Conservation (phyloP, 345 rosid species). For the Citrus medica region DNA sequence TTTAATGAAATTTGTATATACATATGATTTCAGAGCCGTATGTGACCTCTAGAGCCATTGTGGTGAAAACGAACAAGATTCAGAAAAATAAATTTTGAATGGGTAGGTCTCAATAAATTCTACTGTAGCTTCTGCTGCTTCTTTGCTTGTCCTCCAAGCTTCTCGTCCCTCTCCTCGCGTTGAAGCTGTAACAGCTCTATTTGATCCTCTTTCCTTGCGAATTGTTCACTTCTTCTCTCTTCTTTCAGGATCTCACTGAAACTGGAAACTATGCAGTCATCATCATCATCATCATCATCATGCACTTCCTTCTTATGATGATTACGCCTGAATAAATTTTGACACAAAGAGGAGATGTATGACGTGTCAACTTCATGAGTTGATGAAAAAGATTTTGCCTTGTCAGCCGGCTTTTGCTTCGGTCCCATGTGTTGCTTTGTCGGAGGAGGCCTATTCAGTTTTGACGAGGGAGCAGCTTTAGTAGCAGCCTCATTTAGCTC, state of each 20-base stretch:
- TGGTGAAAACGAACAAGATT: not conserved
- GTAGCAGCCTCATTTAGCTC: not conserved
- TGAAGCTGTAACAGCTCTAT: not conserved
- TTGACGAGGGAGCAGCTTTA: not conserved
- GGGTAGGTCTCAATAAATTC: not conserved
- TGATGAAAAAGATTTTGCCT: not conserved
- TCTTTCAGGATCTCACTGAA: slow-evolving; percentile 6
- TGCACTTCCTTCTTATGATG: not conserved
- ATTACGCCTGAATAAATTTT: not conserved
- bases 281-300: not conserved
- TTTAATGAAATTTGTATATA: too few relatives aligned
- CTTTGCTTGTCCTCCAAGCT: not conserved
- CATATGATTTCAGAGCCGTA: too few relatives aligned
- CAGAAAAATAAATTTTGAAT: not conserved
- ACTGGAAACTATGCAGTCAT: slow-evolving; percentile 1
- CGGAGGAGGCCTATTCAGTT: not conserved
- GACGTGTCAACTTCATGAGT: not conserved
- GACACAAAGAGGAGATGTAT: slow-evolving; percentile 2
- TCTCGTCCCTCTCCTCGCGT: not conserved
- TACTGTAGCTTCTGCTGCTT: not conserved
- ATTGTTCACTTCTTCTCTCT: not conserved
- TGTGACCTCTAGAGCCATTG: not conserved
- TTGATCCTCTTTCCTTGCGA: not conserved
- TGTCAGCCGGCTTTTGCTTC: not conserved
- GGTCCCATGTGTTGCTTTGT: not conserved